These are phyloP conservation scores for Vanrija pseudolonga DNA, from an alignment of 1,284 basidiomycete species.

Conservation along the genomic window DNA sequence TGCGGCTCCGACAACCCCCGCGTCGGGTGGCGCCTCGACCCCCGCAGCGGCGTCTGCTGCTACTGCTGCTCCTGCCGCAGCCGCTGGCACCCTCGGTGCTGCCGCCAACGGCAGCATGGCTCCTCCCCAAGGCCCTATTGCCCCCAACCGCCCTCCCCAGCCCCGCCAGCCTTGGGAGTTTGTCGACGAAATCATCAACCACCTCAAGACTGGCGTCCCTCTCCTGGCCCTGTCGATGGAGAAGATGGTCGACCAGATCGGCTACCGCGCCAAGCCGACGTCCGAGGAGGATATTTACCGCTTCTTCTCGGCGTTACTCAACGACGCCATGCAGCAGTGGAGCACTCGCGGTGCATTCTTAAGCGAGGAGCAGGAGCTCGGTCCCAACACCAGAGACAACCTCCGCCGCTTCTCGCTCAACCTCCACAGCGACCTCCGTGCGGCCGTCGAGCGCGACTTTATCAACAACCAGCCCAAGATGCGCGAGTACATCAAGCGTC, in stretches of 20 bases:
- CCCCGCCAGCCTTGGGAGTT: constrained; percentile 79
- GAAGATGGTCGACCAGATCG: constrained; percentile 95
- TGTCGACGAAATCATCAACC: constrained; percentile 90
- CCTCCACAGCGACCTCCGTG: constrained; percentile 63
- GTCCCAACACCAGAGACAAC: constrained; percentile 56
- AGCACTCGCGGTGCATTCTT: constrained; percentile 61
- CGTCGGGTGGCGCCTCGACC: constrained; percentile 19
- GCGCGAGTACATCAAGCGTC: constrained; percentile 80
- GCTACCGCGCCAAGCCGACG: constrained; percentile 82
- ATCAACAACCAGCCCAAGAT: constrained; percentile 73
- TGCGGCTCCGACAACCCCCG: constrained; percentile 13
- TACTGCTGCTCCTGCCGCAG: constrained; percentile 20
- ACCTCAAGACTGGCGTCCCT: constrained; percentile 95
- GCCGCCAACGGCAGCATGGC: constrained; percentile 25
- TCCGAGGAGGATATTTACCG: constrained; percentile 95
- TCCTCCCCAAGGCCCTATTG: constrained; percentile 24
- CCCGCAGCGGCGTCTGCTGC: constrained; percentile 2
- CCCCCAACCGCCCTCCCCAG: constrained; percentile 27
- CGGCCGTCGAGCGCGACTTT: constrained; percentile 90
- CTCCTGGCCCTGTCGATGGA: constrained; percentile 92
- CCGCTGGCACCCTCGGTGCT: constrained; percentile 35
- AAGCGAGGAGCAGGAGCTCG: constrained; percentile 75
- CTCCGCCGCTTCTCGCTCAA: constrained; percentile 70
- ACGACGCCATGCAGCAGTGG: constrained; percentile 66
- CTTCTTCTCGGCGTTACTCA: constrained; percentile 74